Evolutionary conservation across 1,139 yeast genomes (phyloP), one percentile per base, ranked within the genome.

Genomic region (Hansenula lynferdii): DNA sequence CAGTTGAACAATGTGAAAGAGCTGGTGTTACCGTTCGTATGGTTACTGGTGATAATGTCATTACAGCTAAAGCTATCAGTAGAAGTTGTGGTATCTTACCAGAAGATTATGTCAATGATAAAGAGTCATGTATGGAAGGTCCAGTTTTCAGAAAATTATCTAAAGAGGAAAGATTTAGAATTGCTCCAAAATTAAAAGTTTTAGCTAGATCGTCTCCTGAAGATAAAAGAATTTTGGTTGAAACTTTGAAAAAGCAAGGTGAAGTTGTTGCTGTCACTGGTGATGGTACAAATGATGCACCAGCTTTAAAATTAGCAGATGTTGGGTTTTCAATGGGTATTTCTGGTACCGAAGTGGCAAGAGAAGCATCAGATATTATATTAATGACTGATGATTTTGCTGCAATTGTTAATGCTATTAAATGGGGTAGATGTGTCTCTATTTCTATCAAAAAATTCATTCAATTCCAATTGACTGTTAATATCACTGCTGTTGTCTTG

Each of bases 261-360:
- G 97, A 92, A 56, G 95, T 92, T 35, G 98, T 92, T 39, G 98
- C 98, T 1, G 98, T 90, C 31, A 92, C 98, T 25, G 98, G 98
- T 59, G 98, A 92, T 62, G 98, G 98, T 61, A 87, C 96, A 11
- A 87, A 87, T 60, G 96, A 87, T 69, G 96, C 96, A 0, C 95
- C 95, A n/a, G 96, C 96, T 5, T 72, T 87, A 55, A 85, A 86
- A 56, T 67, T 86, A 48, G 96, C 96, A 0, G 95, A 87, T 61
- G 94, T 87, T 45, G 96, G 96, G 3, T 86, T 87, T 58, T 84
- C 96, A 2, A 87, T 87, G 96, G 96, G 96, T 49, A 82, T 85
- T 42, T 72, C 94, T 9, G 96, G 96, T 50, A 87, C 96, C 2
- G 96, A 87, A 64, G 96, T 87, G 47, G 96, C 96, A 5, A 75